Evolutionary conservation across 1,139 yeast genomes (phyloP).

Genomic region (Saccharomyces pastorianus): DNA sequence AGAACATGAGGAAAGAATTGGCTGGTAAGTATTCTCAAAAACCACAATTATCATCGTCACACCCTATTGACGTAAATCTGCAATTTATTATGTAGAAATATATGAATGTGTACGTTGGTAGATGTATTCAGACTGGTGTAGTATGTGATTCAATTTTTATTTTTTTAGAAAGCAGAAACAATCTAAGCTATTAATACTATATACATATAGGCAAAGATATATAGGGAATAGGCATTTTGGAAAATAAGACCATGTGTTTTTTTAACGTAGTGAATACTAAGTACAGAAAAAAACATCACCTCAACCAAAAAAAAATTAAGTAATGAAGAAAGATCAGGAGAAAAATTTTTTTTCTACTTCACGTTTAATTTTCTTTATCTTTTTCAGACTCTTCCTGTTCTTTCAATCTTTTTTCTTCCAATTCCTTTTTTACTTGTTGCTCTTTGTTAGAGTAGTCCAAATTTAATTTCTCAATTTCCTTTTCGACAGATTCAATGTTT

Average conservation of each 20-base stretch:
- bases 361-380: constrained; percentile 1
- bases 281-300: neutral
- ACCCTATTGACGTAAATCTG: constrained; percentile 74
- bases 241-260: neutral
- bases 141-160: neutral
- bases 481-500: constrained; percentile 68
- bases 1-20: constrained; percentile 69
- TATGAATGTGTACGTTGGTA: neutral
- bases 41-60: constrained; percentile 80
- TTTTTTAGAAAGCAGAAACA: too few species aligned
- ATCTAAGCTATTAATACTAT: neutral
- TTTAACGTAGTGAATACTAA: neutral
- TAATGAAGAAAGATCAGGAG: neutral
- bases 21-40: constrained; percentile 70
- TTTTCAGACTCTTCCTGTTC: constrained; percentile 19
- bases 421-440: constrained; percentile 33
- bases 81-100: constrained; percentile 38
- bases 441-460: constrained; percentile 32
- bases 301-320: neutral
- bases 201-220: neutral
- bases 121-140: neutral
- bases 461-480: constrained; percentile 59
- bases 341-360: neutral
- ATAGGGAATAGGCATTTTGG: neutral
- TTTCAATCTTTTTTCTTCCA: constrained; percentile 29